Evolutionary conservation across 2,329 filamentous ascomycete genomes (phyloP), one percentile per base, ranked within the genome.

Genomic region (Ophiostoma sp.): DNA sequence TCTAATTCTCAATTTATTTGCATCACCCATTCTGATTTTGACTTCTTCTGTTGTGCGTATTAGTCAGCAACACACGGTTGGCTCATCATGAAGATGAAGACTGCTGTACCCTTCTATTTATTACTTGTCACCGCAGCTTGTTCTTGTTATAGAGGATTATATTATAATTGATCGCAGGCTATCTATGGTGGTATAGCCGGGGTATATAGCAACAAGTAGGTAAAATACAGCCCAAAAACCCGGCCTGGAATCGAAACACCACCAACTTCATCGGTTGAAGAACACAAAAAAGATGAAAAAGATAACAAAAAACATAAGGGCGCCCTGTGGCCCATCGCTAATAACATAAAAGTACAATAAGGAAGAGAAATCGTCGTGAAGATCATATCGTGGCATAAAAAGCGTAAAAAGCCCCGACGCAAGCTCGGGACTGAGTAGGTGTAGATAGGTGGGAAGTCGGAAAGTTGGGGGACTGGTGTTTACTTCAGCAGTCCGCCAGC

Each of bases 401-500:
- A n/a, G 62, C 62, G 11, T 64, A 36, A 39, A 23, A 41, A n/a
- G n/a, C 15, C 57, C 15, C 57, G 27, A 33, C 15, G 23, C 27
- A 62, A 33, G 27, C 13, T 20, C 35, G 35, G 20, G 39, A 57
- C 27, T 23, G 27, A 36, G 3, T n/a, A 44, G 31, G 64, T 6
- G 13, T 10, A 36, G 60, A 20, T n/a, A 11, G 33, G 60, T 39
- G 20, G 8, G 39, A 41, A 11, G 10, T 15, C 11, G 39, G 39
- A 23, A 6, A 64, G 10, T 6, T 7, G 10, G 27, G 27, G 27
- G 1, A 17, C 57, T 33, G 23, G 0, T 41, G 23, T 36, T 64
- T 31, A 52, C 17, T 31, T 44, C 39, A 75, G 57, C 2, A 75
- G 65, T 1, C 74, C 74, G 2, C 74, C 73, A 1, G 72, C 41